phyloP scores from a whole-genome alignment of 805 yeast genomes.

The Kodamaea jinghongensis region DNA sequence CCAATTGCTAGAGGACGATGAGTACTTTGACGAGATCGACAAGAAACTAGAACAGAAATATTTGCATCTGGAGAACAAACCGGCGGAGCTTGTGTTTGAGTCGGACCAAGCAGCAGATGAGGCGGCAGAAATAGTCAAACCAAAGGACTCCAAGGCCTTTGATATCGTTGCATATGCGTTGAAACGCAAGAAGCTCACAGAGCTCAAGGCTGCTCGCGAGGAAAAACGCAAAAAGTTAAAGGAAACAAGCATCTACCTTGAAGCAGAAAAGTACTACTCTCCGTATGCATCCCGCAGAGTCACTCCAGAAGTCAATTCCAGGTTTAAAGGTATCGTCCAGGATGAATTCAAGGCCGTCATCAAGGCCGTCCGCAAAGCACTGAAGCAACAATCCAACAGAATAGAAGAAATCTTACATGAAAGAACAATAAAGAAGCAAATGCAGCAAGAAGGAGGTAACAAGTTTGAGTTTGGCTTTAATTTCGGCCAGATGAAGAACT shows the following conservation, averaged over 20 bases:
- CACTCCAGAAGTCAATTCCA: slow-evolving; percentile 20
- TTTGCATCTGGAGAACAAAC: neutral
- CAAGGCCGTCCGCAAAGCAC: slow-evolving; percentile 29
- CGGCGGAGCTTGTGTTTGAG: neutral
- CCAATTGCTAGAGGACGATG: slow-evolving; percentile 9
- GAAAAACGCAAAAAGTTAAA: slow-evolving; percentile 20
- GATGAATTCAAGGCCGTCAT: slow-evolving; percentile 33
- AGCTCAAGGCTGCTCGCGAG: slow-evolving; percentile 19
- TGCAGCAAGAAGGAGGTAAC: slow-evolving; percentile 31
- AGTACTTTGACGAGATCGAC: slow-evolving; percentile 12
- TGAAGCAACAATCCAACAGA: slow-evolving; percentile 13
- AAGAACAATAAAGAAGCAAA: slow-evolving; percentile 22
- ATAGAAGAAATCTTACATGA: slow-evolving; percentile 17
- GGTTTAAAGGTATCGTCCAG: slow-evolving; percentile 21
- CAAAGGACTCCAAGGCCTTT: slow-evolving; percentile 24
- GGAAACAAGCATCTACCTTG: slow-evolving; percentile 29
- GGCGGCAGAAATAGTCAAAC: slow-evolving; percentile 12
- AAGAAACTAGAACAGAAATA: slow-evolving; percentile 2
- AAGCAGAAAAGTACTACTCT: slow-evolving; percentile 38
- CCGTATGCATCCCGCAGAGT: slow-evolving; percentile 31
- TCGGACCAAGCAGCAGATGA: slow-evolving; percentile 12
- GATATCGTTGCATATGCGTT: slow-evolving; percentile 60
- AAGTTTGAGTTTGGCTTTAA: slow-evolving; percentile 31
- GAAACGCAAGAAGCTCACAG: slow-evolving; percentile 40
- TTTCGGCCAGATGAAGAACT: slow-evolving; percentile 13